Percentiles rank a stretch among this genome's conserved stretches.
Evolutionary conservation across 2,329 filamentous ascomycete genomes (phyloP).

Genomic region (Pleurostoma richardsiae): DNA sequence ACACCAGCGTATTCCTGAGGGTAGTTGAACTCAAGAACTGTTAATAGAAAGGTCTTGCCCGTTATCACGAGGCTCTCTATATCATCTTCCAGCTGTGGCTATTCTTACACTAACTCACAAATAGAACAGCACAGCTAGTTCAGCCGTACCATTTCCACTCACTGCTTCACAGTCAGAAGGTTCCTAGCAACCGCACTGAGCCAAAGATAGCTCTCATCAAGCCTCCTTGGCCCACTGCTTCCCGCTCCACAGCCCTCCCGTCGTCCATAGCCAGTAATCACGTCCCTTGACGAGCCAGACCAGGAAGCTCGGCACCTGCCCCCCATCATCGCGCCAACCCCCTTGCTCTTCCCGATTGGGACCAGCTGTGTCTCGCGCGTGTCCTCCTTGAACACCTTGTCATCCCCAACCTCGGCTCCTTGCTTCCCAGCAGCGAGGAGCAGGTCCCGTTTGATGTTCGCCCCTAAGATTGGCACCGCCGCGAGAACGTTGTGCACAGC

Average conservation of each 20-base stretch:
- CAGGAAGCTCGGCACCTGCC: constrained; percentile 32
- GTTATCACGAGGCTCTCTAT: no score
- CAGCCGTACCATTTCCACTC: no score
- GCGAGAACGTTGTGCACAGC: constrained; percentile 34
- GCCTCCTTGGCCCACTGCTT: constrained; percentile 42
- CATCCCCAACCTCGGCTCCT: constrained; percentile 10
- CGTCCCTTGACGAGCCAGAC: constrained; percentile 45
- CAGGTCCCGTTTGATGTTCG: constrained; percentile 46
- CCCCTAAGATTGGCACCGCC: constrained; percentile 34
- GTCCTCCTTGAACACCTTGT: constrained; percentile 35
- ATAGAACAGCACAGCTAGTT: no score
- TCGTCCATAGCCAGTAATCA: constrained; percentile 48
- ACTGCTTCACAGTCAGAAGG: no score
- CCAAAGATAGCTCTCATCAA: constrained; percentile 7
- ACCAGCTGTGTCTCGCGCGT: constrained; percentile 39
- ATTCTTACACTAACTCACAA: no score
- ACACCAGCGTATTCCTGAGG: no score
- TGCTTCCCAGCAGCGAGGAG: constrained; percentile 24
- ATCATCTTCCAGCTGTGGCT: no score
- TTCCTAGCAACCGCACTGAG: no score
- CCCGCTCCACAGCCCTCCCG: constrained; percentile 40
- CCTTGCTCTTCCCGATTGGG: constrained; percentile 37
- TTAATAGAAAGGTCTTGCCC: no score
- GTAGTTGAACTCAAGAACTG: no score
- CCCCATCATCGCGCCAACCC: constrained; percentile 38